These are phyloP conservation scores for Camelina neglecta DNA, from an alignment of 345 rosid genomes.

Conservation along the genomic window DNA sequence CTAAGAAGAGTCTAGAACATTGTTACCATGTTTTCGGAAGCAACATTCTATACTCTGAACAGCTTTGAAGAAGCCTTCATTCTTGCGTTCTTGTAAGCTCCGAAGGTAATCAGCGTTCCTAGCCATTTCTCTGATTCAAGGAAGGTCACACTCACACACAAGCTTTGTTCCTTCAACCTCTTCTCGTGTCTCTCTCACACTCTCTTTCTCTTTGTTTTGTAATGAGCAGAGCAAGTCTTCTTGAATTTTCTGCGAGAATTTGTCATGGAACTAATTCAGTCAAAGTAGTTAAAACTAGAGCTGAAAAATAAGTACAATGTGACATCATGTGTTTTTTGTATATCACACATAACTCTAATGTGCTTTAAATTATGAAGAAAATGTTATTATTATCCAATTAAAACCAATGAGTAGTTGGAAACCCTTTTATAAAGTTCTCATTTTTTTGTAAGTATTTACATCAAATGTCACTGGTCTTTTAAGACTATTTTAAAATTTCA, in stretches of 20 bases:
- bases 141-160: not conserved
- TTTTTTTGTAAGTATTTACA: too few species aligned
- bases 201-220: not conserved
- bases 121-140: not conserved
- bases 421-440: too few species aligned
- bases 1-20: not conserved
- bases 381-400: not conserved
- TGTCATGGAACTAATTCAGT: not conserved
- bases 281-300: not conserved
- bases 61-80: not conserved
- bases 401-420: too few species aligned
- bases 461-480: too few species aligned
- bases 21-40: conserved; percentile 2
- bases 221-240: not conserved
- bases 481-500: too few species aligned
- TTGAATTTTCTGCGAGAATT: not conserved
- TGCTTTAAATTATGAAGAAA: not conserved
- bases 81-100: not conserved
- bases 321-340: not conserved
- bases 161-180: not conserved
- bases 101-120: not conserved
- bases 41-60: not conserved
- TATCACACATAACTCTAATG: not conserved
- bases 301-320: not conserved
- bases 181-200: not conserved